Evolutionary conservation across 179 eudicot genomes (phyloP).

Genomic region (Spergularia azorica): DNA sequence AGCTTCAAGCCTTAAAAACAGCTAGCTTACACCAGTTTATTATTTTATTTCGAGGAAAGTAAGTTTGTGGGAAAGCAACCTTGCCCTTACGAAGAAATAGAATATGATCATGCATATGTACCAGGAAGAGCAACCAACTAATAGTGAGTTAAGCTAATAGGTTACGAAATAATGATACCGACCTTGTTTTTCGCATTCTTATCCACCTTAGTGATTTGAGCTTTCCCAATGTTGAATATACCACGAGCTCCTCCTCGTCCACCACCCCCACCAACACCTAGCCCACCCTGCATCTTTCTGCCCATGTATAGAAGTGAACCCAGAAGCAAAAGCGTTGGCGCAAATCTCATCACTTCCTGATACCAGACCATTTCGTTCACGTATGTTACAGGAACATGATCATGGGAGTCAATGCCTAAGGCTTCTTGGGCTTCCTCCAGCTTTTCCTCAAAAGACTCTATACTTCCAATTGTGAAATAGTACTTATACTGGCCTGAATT

Average conservation of each 20-base stretch:
- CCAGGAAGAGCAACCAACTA: not conserved
- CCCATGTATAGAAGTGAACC: slow-evolving; percentile 59
- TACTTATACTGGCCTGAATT: slow-evolving; percentile 56
- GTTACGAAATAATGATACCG: slow-evolving; percentile 14
- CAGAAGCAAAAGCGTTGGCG: slow-evolving; percentile 56
- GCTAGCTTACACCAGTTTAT: not conserved
- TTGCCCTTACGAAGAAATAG: no score
- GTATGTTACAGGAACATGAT: slow-evolving; percentile 70
- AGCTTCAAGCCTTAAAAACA: not conserved
- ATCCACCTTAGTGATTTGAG: slow-evolving; percentile 65
- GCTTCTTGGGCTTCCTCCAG: slow-evolving; percentile 78
- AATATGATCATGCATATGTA: not conserved
- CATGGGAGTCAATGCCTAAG: slow-evolving; percentile 66
- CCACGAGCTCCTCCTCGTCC: slow-evolving; percentile 72
- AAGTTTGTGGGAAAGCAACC: no score
- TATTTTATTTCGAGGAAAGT: no score
- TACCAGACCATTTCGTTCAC: slow-evolving; percentile 56
- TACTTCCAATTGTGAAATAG: slow-evolving; percentile 71
- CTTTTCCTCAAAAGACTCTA: slow-evolving; percentile 77
- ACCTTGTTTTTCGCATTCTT: slow-evolving; percentile 83
- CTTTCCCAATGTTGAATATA: slow-evolving; percentile 79
- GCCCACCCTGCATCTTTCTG: slow-evolving; percentile 64
- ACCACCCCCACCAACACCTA: slow-evolving; percentile 59
- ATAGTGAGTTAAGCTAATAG: no score
- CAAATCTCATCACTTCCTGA: slow-evolving; percentile 55